A percentile compares a stretch with the other conserved stretches of the same genome.
Evolutionary conservation across 2,329 filamentous ascomycete species (phyloP).

Genomic region (Helicocarpus griseus): DNA sequence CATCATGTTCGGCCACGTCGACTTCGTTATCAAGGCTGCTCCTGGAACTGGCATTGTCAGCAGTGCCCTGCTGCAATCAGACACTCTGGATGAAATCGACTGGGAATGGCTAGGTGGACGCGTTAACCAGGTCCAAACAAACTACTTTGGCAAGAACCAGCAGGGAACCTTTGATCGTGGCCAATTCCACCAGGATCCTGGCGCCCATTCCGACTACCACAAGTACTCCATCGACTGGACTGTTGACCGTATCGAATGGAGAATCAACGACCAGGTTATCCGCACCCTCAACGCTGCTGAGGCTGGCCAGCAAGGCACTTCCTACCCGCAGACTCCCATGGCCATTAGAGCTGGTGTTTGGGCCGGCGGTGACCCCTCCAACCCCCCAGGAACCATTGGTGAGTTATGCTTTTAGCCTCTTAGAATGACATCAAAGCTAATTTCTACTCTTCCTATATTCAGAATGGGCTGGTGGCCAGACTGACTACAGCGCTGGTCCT

Average conservation of each 20-base stretch:
- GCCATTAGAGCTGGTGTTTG: slow-evolving; percentile 85
- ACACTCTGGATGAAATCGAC: slow-evolving; percentile 91
- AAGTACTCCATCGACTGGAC: slow-evolving; percentile 94
- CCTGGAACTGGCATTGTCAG: slow-evolving; percentile 88
- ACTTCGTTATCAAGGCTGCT: slow-evolving; percentile 74
- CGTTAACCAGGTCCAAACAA: slow-evolving; percentile 72
- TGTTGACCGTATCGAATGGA: slow-evolving; percentile 72
- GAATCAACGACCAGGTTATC: slow-evolving; percentile 66
- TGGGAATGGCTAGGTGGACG: slow-evolving; percentile 89
- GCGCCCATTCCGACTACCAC: slow-evolving; percentile 66
- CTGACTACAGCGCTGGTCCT: slow-evolving; percentile 72
- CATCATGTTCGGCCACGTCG: slow-evolving; percentile 96
- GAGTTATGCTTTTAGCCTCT: slow-evolving; percentile 16
- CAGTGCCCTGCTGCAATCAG: slow-evolving; percentile 82
- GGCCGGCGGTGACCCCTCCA: slow-evolving; percentile 79
- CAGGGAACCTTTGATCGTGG: slow-evolving; percentile 81
- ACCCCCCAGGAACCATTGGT: slow-evolving; percentile 68
- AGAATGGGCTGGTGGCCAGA: slow-evolving; percentile 77
- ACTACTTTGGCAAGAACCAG: slow-evolving; percentile 93
- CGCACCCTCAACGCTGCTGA: slow-evolving; percentile 62
- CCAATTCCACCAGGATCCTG: slow-evolving; percentile 59
- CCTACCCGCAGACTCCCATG: slow-evolving; percentile 95
- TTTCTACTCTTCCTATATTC: slow-evolving; percentile 7
- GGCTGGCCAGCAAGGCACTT: slow-evolving; percentile 59
- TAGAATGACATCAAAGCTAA: background rate